phyloP scores from a whole-genome alignment of 2,329 filamentous ascomycete species.

The Colletotrichum eremochloae region DNA sequence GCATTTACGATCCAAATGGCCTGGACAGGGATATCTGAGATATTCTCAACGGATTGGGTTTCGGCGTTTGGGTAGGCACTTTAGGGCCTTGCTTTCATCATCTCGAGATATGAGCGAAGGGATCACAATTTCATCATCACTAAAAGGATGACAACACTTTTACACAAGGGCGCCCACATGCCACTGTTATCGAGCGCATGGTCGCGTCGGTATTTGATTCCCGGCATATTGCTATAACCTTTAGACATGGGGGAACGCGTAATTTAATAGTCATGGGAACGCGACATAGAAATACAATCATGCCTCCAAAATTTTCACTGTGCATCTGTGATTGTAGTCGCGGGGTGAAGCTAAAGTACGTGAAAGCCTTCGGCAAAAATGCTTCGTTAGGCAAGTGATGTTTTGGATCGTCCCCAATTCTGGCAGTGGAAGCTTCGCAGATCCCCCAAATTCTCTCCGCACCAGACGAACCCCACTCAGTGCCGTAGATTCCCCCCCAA shows the following conservation, averaged over 20 bases:
- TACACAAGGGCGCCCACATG: constrained; percentile 29
- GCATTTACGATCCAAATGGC: constrained; percentile 35
- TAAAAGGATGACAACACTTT: constrained; percentile 32
- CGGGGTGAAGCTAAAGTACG: neutral
- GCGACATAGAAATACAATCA: constrained; percentile 38
- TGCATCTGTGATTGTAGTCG: neutral
- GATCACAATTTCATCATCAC: constrained; percentile 32
- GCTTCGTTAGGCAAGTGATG: neutral
- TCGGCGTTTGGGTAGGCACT: constrained; percentile 39
- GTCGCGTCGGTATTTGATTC: constrained; percentile 33
- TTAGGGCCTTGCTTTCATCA: constrained; percentile 33
- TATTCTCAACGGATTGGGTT: constrained; percentile 35
- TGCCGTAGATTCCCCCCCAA: neutral
- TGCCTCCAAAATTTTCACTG: constrained; percentile 13
- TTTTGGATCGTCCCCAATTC: constrained; percentile 18
- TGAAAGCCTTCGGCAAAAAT: neutral
- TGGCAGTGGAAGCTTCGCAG: constrained; percentile 1
- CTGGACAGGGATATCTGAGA: constrained; percentile 36
- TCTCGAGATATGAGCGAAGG: constrained; percentile 36
- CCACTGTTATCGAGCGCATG: constrained; percentile 31
- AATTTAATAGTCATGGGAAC: constrained; percentile 34
- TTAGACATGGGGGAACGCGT: constrained; percentile 23
- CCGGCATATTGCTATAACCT: constrained; percentile 28
- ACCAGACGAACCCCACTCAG: constrained; percentile 24
- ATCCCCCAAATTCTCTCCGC: constrained; percentile 36